Evolutionary conservation across 139 green algal genomes (phyloP), one percentile per base, ranked within the genome.

Genomic region (Axilococcus clingmanii): DNA sequence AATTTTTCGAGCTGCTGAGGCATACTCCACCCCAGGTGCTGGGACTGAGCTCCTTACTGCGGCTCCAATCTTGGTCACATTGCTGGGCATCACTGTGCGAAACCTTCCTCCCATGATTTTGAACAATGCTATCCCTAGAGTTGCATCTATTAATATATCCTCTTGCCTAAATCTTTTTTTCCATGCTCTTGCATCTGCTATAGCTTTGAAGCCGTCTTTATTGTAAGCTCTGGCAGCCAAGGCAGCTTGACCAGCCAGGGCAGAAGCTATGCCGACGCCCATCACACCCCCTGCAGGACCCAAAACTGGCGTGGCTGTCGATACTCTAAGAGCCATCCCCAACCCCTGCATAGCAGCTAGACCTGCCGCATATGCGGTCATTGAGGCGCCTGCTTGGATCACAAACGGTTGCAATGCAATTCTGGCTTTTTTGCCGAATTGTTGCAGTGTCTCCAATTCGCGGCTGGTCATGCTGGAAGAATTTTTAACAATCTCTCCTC

Each of bases 41-140:
- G 80, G 75, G 23, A 87, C 45, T 19, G 66, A 81, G 43, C 78
- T 63, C 7, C 47, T 51, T 7, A 77, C 77, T 17, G 77, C 63
- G 9, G 82, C 82, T 7, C 82, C 82, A 23, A 70, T 51, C 36
- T 72, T 59, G 19, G 59, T 50, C 19, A 88, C 53, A 66, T 87
- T 66, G 43, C 70, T 83, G n/a, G 82, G 79, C 69, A 88, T 73
- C n/a, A 85, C 20, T 23, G 41, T 75, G 20, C 69, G 48, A 51
- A 82, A 84, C 15, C 64, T 58, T 3, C 81, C 77, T 7, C 79
- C 76, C 59, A 85, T 63, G 8, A 66, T 45, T 72, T 79, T 83
- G 61, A 74, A 86, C 16, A 78, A 22, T 7, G 49, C 41, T 5
- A 81, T 46, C 25, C 80, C 80, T 27, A 85, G 42, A 17, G 61